phyloP scores from a whole-genome alignment of 306 rosid genomes.

The Abrus precatorius region DNA sequence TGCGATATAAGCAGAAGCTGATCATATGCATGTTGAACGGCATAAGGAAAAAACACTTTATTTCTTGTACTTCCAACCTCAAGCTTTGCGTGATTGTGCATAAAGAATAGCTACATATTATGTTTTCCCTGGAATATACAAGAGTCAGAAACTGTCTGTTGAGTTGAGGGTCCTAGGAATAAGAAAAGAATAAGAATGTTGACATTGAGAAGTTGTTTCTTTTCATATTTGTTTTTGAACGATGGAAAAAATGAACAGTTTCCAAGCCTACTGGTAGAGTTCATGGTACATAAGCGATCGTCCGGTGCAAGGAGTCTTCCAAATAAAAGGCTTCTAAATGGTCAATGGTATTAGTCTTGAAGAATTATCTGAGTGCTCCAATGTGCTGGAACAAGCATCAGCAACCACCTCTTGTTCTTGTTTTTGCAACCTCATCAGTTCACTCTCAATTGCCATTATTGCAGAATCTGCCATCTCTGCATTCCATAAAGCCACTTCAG shows the following conservation, averaged over 20 bases:
- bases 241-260: slow-evolving; percentile 29
- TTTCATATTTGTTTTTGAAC: background rate
- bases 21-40: slow-evolving; percentile 17
- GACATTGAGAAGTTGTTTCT: slow-evolving; percentile 21
- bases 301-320: slow-evolving; percentile 40
- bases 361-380: slow-evolving; percentile 29
- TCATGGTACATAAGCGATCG: slow-evolving; percentile 29
- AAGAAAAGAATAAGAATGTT: slow-evolving; percentile 26
- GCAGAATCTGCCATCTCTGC: slow-evolving; percentile 78
- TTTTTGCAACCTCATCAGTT: slow-evolving; percentile 62
- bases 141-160: slow-evolving; percentile 23
- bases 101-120: slow-evolving; percentile 25
- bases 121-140: slow-evolving; percentile 32
- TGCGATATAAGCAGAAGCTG: slow-evolving; percentile 1
- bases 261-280: slow-evolving; percentile 37
- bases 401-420: slow-evolving; percentile 50
- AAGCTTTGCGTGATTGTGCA: slow-evolving; percentile 28
- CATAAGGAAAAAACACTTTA: background rate
- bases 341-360: slow-evolving; percentile 32
- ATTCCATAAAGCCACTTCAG: slow-evolving; percentile 68
- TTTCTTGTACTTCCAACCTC: slow-evolving; percentile 17
- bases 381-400: slow-evolving; percentile 32
- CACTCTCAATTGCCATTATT: slow-evolving; percentile 67
- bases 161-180: slow-evolving; percentile 15
- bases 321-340: slow-evolving; percentile 42